A percentile compares a stretch with the other conserved stretches of the same genome.
Evolutionary conservation across 1,284 basidiomycete species (phyloP).

Genomic region (Rhodotorula sp.): DNA sequence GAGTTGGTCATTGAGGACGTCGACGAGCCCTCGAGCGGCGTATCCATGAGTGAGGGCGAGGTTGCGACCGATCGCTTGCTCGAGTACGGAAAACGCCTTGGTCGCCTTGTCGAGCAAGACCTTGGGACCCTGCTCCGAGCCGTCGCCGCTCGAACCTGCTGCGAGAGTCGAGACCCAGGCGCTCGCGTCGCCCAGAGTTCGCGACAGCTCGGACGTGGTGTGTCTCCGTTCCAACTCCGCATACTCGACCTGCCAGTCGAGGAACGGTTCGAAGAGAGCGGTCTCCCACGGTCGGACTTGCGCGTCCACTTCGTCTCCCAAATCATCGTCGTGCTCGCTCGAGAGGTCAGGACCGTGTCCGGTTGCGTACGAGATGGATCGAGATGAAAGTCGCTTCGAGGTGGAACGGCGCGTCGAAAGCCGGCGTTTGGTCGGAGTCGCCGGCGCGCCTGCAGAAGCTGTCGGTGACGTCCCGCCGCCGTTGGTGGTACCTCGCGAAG

Average conservation of each 20-base stretch:
- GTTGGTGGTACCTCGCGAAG: not conserved
- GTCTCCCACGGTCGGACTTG: slow-evolving; percentile 67
- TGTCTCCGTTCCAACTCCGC: slow-evolving; percentile 67
- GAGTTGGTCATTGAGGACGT: slow-evolving; percentile 69
- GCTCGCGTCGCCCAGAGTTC: slow-evolving; percentile 45
- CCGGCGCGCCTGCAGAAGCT: slow-evolving; percentile 31
- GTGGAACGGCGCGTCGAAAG: slow-evolving; percentile 70
- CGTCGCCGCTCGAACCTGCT: not conserved
- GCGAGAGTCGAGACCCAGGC: slow-evolving; percentile 49
- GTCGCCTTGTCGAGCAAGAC: slow-evolving; percentile 42
- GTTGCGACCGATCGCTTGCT: slow-evolving; percentile 73
- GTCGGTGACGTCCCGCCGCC: not conserved
- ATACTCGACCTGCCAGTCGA: slow-evolving; percentile 83
- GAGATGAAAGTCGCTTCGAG: slow-evolving; percentile 51
- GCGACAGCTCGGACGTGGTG: slow-evolving; percentile 60
- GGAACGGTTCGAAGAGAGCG: slow-evolving; percentile 83
- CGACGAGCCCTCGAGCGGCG: slow-evolving; percentile 67
- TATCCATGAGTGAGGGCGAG: slow-evolving; percentile 81
- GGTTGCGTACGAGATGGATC: slow-evolving; percentile 30
- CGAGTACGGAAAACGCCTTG: slow-evolving; percentile 70
- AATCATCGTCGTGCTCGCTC: slow-evolving; percentile 13
- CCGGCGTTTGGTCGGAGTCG: slow-evolving; percentile 50
- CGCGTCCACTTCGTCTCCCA: not conserved
- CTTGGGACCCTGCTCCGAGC: slow-evolving; percentile 13
- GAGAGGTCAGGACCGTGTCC: slow-evolving; percentile 11